A percentile compares a stretch with the other conserved stretches of the same genome.
These are phyloP conservation scores for Naganishia vaughanmartiniae DNA, from an alignment of 768 basidiomycete genomes.

Conservation along the genomic window DNA sequence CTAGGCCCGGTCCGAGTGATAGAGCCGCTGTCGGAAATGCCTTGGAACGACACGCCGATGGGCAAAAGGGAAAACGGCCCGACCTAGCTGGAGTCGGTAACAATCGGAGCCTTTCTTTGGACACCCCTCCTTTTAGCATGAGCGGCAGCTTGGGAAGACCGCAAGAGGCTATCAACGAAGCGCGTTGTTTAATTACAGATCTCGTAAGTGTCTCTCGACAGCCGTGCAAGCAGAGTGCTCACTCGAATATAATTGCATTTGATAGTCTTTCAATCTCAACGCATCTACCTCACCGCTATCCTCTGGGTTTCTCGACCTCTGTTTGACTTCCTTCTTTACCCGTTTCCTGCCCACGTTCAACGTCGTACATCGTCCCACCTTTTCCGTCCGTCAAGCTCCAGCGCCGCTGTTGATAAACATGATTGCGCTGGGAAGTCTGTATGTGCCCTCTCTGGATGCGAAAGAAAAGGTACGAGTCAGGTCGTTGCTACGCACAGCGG, in stretches of 20 bases:
- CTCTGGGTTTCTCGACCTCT: conserved; percentile 26
- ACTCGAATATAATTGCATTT: neutral
- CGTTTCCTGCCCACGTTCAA: conserved; percentile 29
- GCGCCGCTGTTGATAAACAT: conserved; percentile 30
- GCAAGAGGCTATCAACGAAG: conserved; percentile 31
- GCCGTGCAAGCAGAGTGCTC: neutral
- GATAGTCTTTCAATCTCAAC: conserved; percentile 25
- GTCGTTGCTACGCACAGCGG: neutral
- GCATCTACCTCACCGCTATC: conserved; percentile 20
- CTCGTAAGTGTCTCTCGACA: conserved; percentile 2
- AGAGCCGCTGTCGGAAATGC: neutral
- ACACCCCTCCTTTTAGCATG: conserved; percentile 2
- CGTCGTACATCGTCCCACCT: conserved; percentile 31
- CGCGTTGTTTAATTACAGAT: conserved; percentile 26
- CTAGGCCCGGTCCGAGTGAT: neutral
- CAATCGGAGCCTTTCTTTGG: neutral
- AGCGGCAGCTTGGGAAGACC: conserved; percentile 11
- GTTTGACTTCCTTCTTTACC: conserved; percentile 26
- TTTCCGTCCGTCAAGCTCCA: conserved; percentile 9
- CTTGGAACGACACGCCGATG: neutral
- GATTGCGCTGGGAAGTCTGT: conserved; percentile 30
- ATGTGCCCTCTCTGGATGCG: conserved; percentile 18
- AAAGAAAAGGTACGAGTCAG: conserved; percentile 22
- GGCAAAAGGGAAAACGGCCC: neutral
- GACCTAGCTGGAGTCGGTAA: neutral